Percentiles rank a stretch among this genome's conserved stretches.
phyloP scores from a whole-genome alignment of 2,329 filamentous ascomycete species.

The Hypoxylon sp. region DNA sequence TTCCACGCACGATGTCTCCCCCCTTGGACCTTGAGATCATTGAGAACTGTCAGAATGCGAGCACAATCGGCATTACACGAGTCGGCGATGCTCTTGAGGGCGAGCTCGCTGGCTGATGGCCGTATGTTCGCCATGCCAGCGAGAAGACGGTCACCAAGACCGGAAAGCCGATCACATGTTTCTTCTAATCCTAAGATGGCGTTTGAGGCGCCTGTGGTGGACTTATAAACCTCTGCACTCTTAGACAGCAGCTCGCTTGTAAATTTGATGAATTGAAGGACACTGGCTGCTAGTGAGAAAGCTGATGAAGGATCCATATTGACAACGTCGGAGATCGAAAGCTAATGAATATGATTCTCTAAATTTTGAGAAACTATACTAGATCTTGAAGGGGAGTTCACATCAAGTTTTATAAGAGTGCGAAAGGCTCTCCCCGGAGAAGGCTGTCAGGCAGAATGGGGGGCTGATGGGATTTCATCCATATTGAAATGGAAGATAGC shows the following conservation, averaged over 20 bases:
- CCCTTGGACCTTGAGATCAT: conserved; percentile 11
- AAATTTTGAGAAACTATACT: background rate
- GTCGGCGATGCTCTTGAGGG: conserved; percentile 17
- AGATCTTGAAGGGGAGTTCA: background rate
- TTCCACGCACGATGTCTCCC: conserved; percentile 21
- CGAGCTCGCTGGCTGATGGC: conserved; percentile 10
- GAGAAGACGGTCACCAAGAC: conserved; percentile 1
- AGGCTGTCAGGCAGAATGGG: conserved; percentile 3
- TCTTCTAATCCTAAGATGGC: conserved; percentile 12
- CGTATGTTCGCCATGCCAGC: background rate
- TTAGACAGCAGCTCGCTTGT: conserved; percentile 7
- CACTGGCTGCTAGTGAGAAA: conserved; percentile 18
- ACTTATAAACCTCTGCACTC: conserved; percentile 23
- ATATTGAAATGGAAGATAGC: background rate
- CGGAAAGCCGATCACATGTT: conserved; percentile 10
- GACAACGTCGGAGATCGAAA: background rate
- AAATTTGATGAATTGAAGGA: conserved; percentile 32
- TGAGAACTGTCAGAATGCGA: conserved; percentile 16
- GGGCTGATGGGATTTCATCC: background rate
- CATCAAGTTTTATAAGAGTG: background rate
- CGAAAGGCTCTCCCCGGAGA: background rate
- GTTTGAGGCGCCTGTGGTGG: conserved; percentile 7
- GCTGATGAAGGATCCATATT: conserved; percentile 20
- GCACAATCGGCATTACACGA: conserved; percentile 13
- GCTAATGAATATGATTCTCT: background rate